phyloP scores from a whole-genome alignment of 345 rosid species.

The Citrus australasica region DNA sequence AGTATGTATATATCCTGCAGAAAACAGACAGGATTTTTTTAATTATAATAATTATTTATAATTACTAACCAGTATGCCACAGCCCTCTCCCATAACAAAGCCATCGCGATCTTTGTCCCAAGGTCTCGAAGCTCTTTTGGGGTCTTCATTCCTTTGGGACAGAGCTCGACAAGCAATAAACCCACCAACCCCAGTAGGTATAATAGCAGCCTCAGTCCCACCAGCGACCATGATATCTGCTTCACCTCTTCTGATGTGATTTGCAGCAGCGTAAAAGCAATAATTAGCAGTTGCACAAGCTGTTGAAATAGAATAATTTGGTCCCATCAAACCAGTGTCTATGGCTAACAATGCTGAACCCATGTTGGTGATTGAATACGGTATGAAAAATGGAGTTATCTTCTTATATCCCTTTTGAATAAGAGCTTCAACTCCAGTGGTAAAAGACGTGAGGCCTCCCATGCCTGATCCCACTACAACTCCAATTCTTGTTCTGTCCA shows the following conservation, averaged over 20 bases:
- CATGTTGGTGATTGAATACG: slow-evolving; percentile 62
- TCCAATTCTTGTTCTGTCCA: slow-evolving; percentile 56
- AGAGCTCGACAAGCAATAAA: slow-evolving; percentile 63
- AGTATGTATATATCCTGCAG: not conserved
- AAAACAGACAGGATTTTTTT: not conserved
- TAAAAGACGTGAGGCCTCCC: slow-evolving; percentile 60
- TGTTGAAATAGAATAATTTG: slow-evolving; percentile 63
- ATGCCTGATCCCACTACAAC: slow-evolving; percentile 70
- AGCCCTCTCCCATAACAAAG: slow-evolving; percentile 70
- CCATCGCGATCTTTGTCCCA: slow-evolving; percentile 71
- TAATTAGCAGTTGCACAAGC: slow-evolving; percentile 67
- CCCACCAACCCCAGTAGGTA: slow-evolving; percentile 51
- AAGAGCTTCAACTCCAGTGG: slow-evolving; percentile 49
- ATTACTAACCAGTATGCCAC: slow-evolving; percentile 49
- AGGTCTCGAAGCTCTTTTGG: slow-evolving; percentile 54
- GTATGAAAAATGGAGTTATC: slow-evolving; percentile 59
- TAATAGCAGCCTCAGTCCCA: slow-evolving; percentile 60
- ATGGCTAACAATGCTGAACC: slow-evolving; percentile 67
- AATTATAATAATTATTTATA: not conserved
- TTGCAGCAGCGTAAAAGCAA: slow-evolving; percentile 56
- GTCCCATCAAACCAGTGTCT: slow-evolving; percentile 64
- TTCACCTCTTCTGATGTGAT: slow-evolving; percentile 67
- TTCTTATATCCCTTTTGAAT: slow-evolving; percentile 53
- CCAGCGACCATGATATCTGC: slow-evolving; percentile 62
- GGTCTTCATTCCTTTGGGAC: slow-evolving; percentile 57